Conservation (phyloP, 345 rosid species). For the Salix koriyanagi region DNA sequence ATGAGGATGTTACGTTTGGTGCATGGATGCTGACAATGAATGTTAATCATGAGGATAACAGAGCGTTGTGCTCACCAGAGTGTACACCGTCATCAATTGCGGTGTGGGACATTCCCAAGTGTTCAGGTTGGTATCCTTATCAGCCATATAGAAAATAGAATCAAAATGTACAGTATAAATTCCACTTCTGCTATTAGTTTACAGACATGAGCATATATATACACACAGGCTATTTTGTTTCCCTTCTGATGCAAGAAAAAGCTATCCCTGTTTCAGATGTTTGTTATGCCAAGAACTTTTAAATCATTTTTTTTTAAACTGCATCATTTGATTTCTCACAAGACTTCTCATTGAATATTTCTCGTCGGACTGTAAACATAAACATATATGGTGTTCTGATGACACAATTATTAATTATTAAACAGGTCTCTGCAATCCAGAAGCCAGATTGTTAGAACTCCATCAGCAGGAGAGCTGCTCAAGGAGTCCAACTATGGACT, state of each 20-base stretch:
- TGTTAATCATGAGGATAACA: conserved; percentile 76
- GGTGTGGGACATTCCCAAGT: conserved; percentile 90
- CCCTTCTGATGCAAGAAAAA: background rate
- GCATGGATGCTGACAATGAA: conserved; percentile 99
- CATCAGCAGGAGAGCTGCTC: conserved; percentile 73
- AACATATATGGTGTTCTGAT: background rate
- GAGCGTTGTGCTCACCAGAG: conserved; percentile 59
- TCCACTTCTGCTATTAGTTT: background rate
- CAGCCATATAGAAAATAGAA: background rate
- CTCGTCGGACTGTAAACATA: too few relatives aligned
- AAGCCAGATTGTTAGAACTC: conserved; percentile 66
- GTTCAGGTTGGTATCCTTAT: conserved; percentile 66
- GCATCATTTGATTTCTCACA: background rate
- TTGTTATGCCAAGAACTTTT: background rate
- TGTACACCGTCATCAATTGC: conserved; percentile 70
- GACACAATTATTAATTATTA: background rate
- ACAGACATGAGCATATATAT: background rate
- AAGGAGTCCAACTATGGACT: conserved; percentile 65
- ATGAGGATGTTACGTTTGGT: conserved; percentile 93
- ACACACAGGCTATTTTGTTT: background rate
- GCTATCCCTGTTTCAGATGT: background rate
- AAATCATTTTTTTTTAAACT: background rate
- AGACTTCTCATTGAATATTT: background rate
- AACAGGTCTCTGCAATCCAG: conserved; percentile 81
- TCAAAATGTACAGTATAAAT: background rate